Evolutionary conservation across 192 early-diverging fungal species (phyloP), one percentile per base, ranked within the genome.

Genomic region (Pilobolus umbonatus): DNA sequence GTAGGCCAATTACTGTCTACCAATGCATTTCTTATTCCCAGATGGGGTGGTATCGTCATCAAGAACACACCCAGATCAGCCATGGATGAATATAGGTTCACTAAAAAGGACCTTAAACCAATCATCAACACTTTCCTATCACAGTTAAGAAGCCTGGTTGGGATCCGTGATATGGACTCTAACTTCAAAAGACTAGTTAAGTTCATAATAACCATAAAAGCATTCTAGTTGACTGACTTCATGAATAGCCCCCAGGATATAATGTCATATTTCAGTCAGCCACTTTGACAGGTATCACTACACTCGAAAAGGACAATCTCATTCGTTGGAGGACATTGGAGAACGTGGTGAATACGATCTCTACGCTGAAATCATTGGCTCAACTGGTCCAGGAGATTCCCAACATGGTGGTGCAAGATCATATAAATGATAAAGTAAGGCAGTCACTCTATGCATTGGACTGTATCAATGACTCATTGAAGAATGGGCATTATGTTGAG

Each of bases 31-130:
- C 58, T 94, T 26, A 87, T 98, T 39, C 91, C 94, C 34, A 88
- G 89, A 21, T 99, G 95, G 95, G 97, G 97, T 28, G 97, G 95
- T n/a, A 75, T 94, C 29, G 65, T 74, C 3, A 81, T 99, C 44
- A 58, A 72, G 7, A 95, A 93, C 34, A 79, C 80, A 5, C 67
- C 80, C 22, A 68, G 60, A 14, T 55, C 15, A 56, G 51, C 34
- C 0, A 28, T 22, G 36, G 25, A 55, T 1, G 26, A 70, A 8
- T 60, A 65, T 39, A 49, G 63, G 15, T 75, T 84, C 24, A 64
- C 66, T 3, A 53, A 55, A 5, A 57, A 64, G 1, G 83, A 91
- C 5, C 57, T 96, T 51, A 79, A 89, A 45, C 74, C 80, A 0
- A 62, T 91, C 26, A 89, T 96, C 87, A 84, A 81, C 17, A 66